Conservation (phyloP, 192 early-diverging fungal species). For the Kickxella alabastrina region DNA sequence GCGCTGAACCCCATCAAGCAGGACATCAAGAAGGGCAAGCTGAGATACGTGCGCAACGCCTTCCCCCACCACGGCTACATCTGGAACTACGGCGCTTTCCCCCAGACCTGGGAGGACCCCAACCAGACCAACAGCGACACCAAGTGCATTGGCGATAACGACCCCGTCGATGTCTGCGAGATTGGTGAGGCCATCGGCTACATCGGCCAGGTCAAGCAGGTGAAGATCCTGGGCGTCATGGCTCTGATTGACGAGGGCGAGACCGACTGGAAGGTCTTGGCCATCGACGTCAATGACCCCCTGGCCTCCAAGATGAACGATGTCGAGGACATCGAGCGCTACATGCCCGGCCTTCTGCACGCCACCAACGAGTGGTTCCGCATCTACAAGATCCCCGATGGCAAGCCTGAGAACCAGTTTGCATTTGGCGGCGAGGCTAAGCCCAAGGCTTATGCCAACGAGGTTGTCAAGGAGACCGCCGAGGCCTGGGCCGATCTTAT, state of each 20-base stretch:
- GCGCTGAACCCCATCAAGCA: constrained; percentile 98
- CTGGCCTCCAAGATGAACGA: constrained; percentile 96
- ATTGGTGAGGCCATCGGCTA: constrained; percentile 94
- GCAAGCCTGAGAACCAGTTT: constrained; percentile 99
- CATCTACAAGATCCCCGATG: constrained; percentile 99
- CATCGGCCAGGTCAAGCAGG: constrained; percentile 97
- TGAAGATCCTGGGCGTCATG: constrained; percentile 98
- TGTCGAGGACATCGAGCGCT: constrained; percentile 98
- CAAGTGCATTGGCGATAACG: constrained; percentile 94
- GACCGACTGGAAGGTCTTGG: constrained; percentile 99
- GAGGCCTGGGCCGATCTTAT: constrained; percentile 92
- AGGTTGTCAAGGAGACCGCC: constrained; percentile 87
- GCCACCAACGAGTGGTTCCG: constrained; percentile 99
- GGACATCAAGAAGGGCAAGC: constrained; percentile 98
- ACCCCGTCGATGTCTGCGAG: constrained; percentile 97
- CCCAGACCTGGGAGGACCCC: constrained; percentile 99
- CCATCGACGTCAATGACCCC: constrained; percentile 97
- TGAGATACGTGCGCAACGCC: constrained; percentile 95
- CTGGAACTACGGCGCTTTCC: constrained; percentile 99
- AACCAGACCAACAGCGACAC: constrained; percentile 85
- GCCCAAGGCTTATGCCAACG: constrained; percentile 80
- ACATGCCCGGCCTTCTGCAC: constrained; percentile 91
- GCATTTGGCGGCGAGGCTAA: constrained; percentile 90
- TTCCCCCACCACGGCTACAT: constrained; percentile 99
- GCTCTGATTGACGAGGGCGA: constrained; percentile 98